A percentile compares a stretch with the other conserved stretches of the same genome.
Conservation (phyloP, 2,329 filamentous ascomycete species). For the Nemania sp. region DNA sequence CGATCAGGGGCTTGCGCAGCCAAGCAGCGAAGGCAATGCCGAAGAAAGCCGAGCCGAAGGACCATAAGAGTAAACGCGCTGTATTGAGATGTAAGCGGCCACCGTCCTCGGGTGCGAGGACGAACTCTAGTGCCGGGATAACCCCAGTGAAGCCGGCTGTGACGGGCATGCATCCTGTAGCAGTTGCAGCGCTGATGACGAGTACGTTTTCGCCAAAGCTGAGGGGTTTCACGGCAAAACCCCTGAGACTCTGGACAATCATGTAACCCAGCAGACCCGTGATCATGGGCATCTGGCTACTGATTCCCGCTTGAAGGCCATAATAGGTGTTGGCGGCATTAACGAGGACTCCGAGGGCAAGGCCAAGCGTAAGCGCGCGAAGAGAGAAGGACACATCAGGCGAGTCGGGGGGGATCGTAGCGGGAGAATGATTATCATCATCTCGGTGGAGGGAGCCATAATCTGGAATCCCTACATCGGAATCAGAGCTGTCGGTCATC, state of each 20-base stretch:
- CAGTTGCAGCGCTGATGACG: neutral
- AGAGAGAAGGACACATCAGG: neutral
- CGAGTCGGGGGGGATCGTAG: neutral
- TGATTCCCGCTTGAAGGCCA: neutral
- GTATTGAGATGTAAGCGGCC: too few relatives aligned
- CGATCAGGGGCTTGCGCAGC: too few relatives aligned
- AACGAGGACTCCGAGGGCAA: neutral
- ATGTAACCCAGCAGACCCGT: neutral
- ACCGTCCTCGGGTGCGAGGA: too few relatives aligned
- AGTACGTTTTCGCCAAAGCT: neutral
- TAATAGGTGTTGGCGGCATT: neutral
- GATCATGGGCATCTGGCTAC: neutral
- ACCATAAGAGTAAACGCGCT: too few relatives aligned
- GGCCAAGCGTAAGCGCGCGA: neutral
- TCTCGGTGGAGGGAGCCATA: neutral
- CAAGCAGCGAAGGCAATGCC: too few relatives aligned
- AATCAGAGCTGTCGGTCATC: neutral
- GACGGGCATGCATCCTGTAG: neutral
- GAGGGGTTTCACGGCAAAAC: neutral
- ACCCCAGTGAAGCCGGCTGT: too few relatives aligned
- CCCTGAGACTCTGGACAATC: neutral
- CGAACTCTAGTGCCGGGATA: too few relatives aligned
- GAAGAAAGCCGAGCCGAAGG: too few relatives aligned
- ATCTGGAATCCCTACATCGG: neutral
- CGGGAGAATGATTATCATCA: neutral